Conservation (phyloP, 164 flowering plant genomes). For the Piper longum region DNA sequence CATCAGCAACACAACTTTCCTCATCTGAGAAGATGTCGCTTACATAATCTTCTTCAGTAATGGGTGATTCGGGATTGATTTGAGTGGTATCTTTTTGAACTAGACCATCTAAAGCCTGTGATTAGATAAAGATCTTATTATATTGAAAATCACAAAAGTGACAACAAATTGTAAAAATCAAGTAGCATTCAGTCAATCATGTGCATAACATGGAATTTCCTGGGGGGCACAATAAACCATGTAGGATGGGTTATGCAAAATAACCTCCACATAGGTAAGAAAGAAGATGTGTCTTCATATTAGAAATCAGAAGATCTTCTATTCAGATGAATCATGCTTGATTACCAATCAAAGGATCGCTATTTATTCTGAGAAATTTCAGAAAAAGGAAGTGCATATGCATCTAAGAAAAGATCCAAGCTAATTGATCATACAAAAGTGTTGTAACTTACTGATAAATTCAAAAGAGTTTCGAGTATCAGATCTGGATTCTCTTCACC, state of each 20-base stretch:
- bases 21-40: constrained; percentile 41
- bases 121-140: background rate
- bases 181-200: too few relatives aligned
- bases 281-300: background rate
- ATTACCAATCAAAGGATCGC: too few relatives aligned
- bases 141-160: background rate
- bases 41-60: constrained; percentile 26
- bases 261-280: too few relatives aligned
- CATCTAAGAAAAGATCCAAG: background rate
- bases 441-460: constrained; percentile 13
- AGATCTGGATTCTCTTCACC: constrained; percentile 13
- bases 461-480: constrained; percentile 17
- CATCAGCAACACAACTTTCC: constrained; percentile 33
- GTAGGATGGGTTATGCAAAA: background rate
- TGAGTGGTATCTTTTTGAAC: constrained; percentile 15
- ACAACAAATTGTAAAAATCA: too few relatives aligned
- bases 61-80: constrained; percentile 22
- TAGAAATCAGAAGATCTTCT: too few relatives aligned
- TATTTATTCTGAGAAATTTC: too few relatives aligned
- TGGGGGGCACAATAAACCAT: background rate
- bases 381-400: background rate
- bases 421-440: too few relatives aligned
- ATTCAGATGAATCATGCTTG: too few relatives aligned
- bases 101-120: constrained; percentile 45
- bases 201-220: background rate